Base-by-base conservation (phyloP, 352 stramenopile species). In the Pelagophyceae sp. region DNA sequence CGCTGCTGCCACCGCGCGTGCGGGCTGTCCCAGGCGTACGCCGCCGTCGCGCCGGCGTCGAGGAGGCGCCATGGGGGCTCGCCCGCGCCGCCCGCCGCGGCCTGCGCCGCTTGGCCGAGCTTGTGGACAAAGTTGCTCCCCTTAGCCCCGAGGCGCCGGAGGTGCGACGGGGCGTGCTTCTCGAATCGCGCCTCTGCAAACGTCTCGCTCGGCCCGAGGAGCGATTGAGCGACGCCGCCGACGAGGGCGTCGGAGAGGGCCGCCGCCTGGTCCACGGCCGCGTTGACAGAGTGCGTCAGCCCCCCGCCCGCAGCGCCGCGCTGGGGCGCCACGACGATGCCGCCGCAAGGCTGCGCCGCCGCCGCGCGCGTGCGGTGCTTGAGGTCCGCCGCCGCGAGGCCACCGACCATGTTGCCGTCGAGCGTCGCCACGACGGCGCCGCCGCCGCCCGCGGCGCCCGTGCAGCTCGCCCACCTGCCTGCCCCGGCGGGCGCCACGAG, bases 1-100 rank as follows among this genome's bases (percentile, higher is more conserved):
- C 33, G 25, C 25, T 11, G 23, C 20, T 1, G 2, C 1, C 0
- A 35, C 33, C 35, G 5, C 17, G 67, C 67, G 38, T 74, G 23
- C 2, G 67, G 67, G 23, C 35, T 20, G 2, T 74, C 67, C 67
- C 67, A 74, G 17, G 67, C 67, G 67, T 74, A 74, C 2, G 33
- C 33, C 1, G 31, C 33, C 1, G 1, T 27, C 17, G 51, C 67
- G 29, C 1, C 17, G 38, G 67, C 35, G 2, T 31, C 0, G 19
- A 74, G 37, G 5, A 25, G 5, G 1, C 33, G 31, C 67, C 67
- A 74, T 33, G 35, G 33, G 15, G 27, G 23, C 2, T 35, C 38
- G 67, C 2, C 45, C 11, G 23, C 45, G 45, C 11, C 45, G 11
- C 11, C 45, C 45, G 11, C 45, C 11, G 45, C 45, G 45, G 45